Percentiles rank a stretch among this genome's conserved stretches.
These are phyloP conservation scores for Rhinocladiella similis DNA, from an alignment of 2,329 filamentous ascomycete genomes.

Conservation along the genomic window DNA sequence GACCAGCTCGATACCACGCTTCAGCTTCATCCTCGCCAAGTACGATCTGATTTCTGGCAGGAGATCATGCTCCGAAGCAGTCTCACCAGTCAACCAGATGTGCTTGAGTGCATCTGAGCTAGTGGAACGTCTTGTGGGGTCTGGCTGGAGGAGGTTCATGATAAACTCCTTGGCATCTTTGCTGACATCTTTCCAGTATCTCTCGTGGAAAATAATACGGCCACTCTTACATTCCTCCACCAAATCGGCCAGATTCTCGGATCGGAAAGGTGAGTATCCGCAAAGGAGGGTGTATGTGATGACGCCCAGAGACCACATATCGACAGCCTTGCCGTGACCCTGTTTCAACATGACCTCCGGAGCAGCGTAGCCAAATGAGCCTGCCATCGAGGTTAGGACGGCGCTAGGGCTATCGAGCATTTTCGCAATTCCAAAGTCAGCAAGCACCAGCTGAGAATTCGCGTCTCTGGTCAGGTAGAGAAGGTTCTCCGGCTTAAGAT, in stretches of 20 bases:
- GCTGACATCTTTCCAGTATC: conserved; percentile 98
- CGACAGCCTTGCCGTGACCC: conserved; percentile 95
- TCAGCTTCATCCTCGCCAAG: conserved; percentile 86
- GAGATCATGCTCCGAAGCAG: conserved; percentile 92
- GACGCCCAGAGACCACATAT: conserved; percentile 99
- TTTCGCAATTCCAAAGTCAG: conserved; percentile 98
- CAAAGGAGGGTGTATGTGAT: conserved; percentile 98
- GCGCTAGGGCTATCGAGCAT: conserved; percentile 90
- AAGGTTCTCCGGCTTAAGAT: conserved; percentile 96
- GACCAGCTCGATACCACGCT: conserved; percentile 91
- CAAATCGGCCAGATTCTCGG: conserved; percentile 86
- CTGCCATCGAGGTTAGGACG: conserved; percentile 96
- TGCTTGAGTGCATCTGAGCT: conserved; percentile 80
- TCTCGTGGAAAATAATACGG: conserved; percentile 89
- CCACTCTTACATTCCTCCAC: conserved; percentile 89
- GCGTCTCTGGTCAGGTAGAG: conserved; percentile 80
- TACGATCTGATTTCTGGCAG: conserved; percentile 94
- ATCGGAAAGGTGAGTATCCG: conserved; percentile 96
- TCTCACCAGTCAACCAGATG: conserved; percentile 87
- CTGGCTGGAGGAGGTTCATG: conserved; percentile 72
- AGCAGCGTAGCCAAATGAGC: conserved; percentile 95
- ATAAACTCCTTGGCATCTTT: conserved; percentile 96
- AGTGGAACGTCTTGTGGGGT: conserved; percentile 73
- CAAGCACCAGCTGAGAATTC: conserved; percentile 84
- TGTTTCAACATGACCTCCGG: conserved; percentile 98